These are phyloP conservation scores for Alternaria arbusti DNA, from an alignment of 2,329 filamentous ascomycete species.

Conservation along the genomic window DNA sequence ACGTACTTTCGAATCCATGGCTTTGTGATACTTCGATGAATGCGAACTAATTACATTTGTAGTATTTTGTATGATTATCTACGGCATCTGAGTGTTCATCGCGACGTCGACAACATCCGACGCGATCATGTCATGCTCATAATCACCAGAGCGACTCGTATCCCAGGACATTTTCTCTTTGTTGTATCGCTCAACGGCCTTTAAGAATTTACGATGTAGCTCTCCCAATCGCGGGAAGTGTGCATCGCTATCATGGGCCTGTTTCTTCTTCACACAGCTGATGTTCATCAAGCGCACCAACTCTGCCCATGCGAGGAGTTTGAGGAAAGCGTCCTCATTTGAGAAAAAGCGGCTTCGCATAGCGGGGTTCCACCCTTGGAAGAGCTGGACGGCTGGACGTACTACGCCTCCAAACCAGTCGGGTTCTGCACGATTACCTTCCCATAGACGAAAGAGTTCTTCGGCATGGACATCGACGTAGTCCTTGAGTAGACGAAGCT, in stretches of 20 bases:
- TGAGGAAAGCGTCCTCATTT: constrained; percentile 12
- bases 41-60: not conserved
- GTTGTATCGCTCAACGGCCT: constrained; percentile 12
- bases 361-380: constrained; percentile 12
- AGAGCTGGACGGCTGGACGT: constrained; percentile 6
- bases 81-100: not conserved
- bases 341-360: constrained; percentile 6
- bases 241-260: not conserved
- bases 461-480: constrained; percentile 16
- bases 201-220: constrained; percentile 11
- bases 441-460: constrained; percentile 8
- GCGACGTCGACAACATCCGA: constrained; percentile 9
- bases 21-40: too few species aligned
- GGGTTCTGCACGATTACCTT: constrained; percentile 3
- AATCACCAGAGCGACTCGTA: not conserved
- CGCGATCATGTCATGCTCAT: constrained; percentile 14
- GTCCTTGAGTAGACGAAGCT: constrained; percentile 19
- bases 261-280: not conserved
- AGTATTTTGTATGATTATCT: not conserved
- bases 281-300: constrained; percentile 19
- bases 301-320: constrained; percentile 19
- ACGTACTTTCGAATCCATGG: too few species aligned
- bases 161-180: constrained; percentile 12
- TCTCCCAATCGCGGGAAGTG: constrained; percentile 5
- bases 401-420: constrained; percentile 13